Evolutionary conservation across 2,329 filamentous ascomycete genomes (phyloP).

Genomic region (Paecilomyces fulvus): DNA sequence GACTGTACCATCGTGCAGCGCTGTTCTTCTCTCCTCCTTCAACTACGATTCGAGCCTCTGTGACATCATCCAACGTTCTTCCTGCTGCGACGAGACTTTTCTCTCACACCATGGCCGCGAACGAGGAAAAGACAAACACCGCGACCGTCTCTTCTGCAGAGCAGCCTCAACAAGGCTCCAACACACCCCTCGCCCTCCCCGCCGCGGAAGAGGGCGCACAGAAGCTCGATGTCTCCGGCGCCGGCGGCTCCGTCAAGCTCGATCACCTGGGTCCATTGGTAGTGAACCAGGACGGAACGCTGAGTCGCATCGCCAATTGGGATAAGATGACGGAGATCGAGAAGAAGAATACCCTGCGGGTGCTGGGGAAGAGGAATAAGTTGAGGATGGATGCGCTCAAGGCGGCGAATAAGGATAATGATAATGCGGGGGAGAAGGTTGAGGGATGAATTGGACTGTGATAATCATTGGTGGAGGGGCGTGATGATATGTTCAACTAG

Average conservation of each 20-base stretch:
- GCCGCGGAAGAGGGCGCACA: background rate
- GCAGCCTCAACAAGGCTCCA: background rate
- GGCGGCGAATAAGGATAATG: constrained; percentile 14
- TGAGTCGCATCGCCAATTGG: constrained; percentile 68
- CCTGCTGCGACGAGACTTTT: background rate
- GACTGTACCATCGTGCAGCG: background rate
- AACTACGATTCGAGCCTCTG: background rate
- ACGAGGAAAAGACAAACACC: background rate
- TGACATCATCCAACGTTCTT: background rate
- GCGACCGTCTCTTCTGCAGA: too few species aligned
- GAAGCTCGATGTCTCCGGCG: constrained; percentile 56
- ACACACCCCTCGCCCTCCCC: constrained; percentile 3
- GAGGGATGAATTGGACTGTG: background rate
- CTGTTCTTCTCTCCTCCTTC: background rate
- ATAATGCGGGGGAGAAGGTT: constrained; percentile 7
- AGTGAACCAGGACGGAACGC: constrained; percentile 62
- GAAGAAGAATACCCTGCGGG: constrained; percentile 55
- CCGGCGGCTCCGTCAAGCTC: constrained; percentile 44
- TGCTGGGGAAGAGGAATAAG: constrained; percentile 63
- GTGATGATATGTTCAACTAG: too few species aligned
- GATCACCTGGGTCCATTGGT: constrained; percentile 66
- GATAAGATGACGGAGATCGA: constrained; percentile 61
- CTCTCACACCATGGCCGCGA: background rate
- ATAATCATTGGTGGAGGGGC: too few species aligned
- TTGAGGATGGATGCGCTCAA: constrained; percentile 49